These are phyloP conservation scores for Gleditsia sinensis DNA, from an alignment of 306 rosid genomes.

Conservation along the genomic window DNA sequence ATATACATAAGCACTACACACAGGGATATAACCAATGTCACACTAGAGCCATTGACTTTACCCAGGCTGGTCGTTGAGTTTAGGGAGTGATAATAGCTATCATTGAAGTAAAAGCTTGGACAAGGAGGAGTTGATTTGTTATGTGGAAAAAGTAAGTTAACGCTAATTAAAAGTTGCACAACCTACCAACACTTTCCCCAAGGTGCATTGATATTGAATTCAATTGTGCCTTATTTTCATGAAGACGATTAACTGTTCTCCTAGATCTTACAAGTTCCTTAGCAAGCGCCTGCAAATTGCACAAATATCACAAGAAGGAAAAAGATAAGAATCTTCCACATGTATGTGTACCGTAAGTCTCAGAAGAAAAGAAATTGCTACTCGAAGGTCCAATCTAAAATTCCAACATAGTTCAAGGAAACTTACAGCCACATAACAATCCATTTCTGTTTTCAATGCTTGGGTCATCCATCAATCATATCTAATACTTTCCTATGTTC, in stretches of 20 bases:
- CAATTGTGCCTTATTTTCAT: constrained; percentile 91
- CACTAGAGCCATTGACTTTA: constrained; percentile 2
- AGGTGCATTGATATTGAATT: constrained; percentile 99
- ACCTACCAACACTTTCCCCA: constrained; percentile 98
- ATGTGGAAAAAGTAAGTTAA: not conserved
- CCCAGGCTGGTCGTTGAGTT: not conserved
- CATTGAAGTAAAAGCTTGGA: not conserved
- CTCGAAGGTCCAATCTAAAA: constrained; percentile 14
- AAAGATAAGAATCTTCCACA: not conserved
- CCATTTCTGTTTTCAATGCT: constrained; percentile 15
- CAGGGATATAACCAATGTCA: constrained; percentile 6
- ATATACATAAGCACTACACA: not conserved
- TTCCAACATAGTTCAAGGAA: not conserved
- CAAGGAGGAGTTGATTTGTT: not conserved
- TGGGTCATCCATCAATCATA: not conserved
- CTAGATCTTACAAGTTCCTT: constrained; percentile 87
- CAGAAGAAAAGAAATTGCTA: not conserved
- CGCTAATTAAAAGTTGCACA: constrained; percentile 22
- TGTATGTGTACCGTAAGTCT: constrained; percentile 10
- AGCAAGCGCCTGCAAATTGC: constrained; percentile 81
- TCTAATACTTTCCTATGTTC: not conserved
- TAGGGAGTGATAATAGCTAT: constrained; percentile 16
- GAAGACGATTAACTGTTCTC: constrained; percentile 87
- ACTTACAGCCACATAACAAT: not conserved
- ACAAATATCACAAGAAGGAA: constrained; percentile 18